Evolutionary conservation across 345 rosid species (phyloP), one percentile per base, ranked within the genome.

Genomic region (Citrus reticulata): DNA sequence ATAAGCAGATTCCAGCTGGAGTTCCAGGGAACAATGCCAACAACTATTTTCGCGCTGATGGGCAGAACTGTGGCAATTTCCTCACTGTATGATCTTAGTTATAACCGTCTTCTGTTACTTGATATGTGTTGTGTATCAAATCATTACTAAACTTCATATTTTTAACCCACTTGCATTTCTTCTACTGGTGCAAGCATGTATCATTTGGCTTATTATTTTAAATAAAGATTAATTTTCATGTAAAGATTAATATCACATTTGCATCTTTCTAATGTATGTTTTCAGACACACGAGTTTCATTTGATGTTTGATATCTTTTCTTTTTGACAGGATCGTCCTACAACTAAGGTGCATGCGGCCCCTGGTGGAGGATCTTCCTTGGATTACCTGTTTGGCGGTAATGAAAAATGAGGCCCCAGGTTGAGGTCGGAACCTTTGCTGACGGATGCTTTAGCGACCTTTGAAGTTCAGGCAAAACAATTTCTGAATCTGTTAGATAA

Each of bases 21-120:
- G 85, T 93, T 78, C 92, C 87, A 13, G 87, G 84, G 71, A 85
- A 75, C 85, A 84, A 82, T 27, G 76, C 88, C 2, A 94, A 92
- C 86, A 94, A 91, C 74, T 90, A 94, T 79, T 84, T 85, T 67
- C 91, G 94, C 0, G 86, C 90, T 22, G 96, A 90, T 40, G 95
- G 95, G 46, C 98, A 84, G 84, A 95, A 95, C 80, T 71, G 90
- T 42, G 87, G 96, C 79, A 95, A 95, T 85, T 93, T 93, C 78
- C 80, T 94, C 79, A 94, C 92, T 65, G 95, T 89, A 87, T 73
- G 82, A 42, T 64, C 65, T 61, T 68, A n/a, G 7, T 61, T 29
- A 25, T 40, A 19, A 29, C 34, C 6, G 4, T 59, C 9, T 59
- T 30, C 63, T 69, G 32, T 14, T 62, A 54, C 57, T 9, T 22